A percentile compares a stretch with the other conserved stretches of the same genome.
Conservation (phyloP, 2,329 filamentous ascomycete species). For the Calcarisporium arbuscula region DNA sequence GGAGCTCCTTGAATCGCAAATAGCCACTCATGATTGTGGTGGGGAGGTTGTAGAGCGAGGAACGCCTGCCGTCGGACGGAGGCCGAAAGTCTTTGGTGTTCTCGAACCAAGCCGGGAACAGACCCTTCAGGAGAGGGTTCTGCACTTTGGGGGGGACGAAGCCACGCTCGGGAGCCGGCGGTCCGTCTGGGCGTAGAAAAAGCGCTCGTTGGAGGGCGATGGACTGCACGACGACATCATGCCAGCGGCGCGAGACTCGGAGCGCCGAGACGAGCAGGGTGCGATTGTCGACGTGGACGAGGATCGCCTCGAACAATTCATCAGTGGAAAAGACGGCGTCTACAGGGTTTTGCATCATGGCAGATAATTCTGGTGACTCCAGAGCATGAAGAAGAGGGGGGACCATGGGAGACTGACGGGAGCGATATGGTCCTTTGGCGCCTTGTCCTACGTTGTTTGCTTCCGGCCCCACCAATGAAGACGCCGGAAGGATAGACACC, state of each 20-base stretch:
- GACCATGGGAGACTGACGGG: too few species aligned
- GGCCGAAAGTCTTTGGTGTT: not conserved
- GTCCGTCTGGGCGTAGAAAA: slow-evolving; percentile 3
- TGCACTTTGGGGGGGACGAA: not conserved
- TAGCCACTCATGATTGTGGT: not conserved
- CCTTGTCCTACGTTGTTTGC: too few species aligned
- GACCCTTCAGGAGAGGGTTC: slow-evolving; percentile 4
- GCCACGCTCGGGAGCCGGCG: not conserved
- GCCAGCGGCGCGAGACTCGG: slow-evolving; percentile 18
- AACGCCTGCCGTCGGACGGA: not conserved
- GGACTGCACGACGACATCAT: slow-evolving; percentile 2
- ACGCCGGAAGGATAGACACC: too few species aligned
- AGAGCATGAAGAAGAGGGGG: too few species aligned
- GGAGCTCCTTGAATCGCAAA: not conserved
- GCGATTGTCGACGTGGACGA: slow-evolving; percentile 18
- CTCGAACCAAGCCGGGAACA: slow-evolving; percentile 7
- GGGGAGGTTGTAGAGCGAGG: not conserved
- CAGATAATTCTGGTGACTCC: too few species aligned
- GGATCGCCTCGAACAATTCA: slow-evolving; percentile 21
- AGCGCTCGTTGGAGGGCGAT: slow-evolving; percentile 2
- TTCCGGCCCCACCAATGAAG: too few species aligned
- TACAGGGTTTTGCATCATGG: too few species aligned
- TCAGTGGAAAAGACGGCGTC: slow-evolving; percentile 12
- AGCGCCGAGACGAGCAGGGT: slow-evolving; percentile 18
- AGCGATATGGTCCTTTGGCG: too few species aligned